A percentile compares a stretch with the other conserved stretches of the same genome.
Evolutionary conservation across 1,139 yeast species (phyloP).

Genomic region (Lodderomyces parapsilosis): DNA sequence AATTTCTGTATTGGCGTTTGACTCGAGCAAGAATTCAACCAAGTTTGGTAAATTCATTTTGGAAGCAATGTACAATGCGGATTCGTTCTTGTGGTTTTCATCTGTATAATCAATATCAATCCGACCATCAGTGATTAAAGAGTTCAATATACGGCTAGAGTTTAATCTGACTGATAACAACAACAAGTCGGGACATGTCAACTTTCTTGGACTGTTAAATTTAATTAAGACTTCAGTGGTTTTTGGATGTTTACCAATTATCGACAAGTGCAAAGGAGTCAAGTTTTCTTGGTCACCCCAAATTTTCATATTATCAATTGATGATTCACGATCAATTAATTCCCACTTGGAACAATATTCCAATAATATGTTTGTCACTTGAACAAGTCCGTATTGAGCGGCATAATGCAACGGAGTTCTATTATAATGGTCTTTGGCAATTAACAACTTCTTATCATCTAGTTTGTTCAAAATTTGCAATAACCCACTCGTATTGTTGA

Average conservation of each 20-base stretch:
- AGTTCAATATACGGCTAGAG: slow-evolving; percentile 54
- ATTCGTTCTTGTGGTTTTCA: slow-evolving; percentile 58
- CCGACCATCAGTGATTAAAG: slow-evolving; percentile 56
- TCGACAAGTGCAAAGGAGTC: slow-evolving; percentile 82
- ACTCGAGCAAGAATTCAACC: slow-evolving; percentile 54
- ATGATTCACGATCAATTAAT: slow-evolving; percentile 34
- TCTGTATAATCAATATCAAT: slow-evolving; percentile 67
- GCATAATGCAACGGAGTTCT: slow-evolving; percentile 92
- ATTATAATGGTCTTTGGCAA: slow-evolving; percentile 69
- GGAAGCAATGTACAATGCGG: slow-evolving; percentile 78
- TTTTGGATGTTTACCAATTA: slow-evolving; percentile 78
- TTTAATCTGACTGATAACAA: slow-evolving; percentile 73
- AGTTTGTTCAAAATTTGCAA: slow-evolving; percentile 27
- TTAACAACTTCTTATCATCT: slow-evolving; percentile 42
- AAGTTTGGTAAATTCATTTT: slow-evolving; percentile 58
- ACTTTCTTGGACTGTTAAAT: slow-evolving; percentile 36
- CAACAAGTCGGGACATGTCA: slow-evolving; percentile 51
- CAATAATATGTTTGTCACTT: slow-evolving; percentile 57
- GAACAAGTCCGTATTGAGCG: slow-evolving; percentile 79
- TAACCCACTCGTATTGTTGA: slow-evolving; percentile 24
- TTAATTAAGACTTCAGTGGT: slow-evolving; percentile 64
- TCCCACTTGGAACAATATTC: slow-evolving; percentile 35
- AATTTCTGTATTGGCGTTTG: slow-evolving; percentile 68
- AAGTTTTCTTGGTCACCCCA: slow-evolving; percentile 88
- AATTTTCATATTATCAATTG: slow-evolving; percentile 56